Evolutionary conservation across 2,329 filamentous ascomycete species (phyloP), one percentile per base, ranked within the genome.

Genomic region (Tolypocladium ovalisporum): DNA sequence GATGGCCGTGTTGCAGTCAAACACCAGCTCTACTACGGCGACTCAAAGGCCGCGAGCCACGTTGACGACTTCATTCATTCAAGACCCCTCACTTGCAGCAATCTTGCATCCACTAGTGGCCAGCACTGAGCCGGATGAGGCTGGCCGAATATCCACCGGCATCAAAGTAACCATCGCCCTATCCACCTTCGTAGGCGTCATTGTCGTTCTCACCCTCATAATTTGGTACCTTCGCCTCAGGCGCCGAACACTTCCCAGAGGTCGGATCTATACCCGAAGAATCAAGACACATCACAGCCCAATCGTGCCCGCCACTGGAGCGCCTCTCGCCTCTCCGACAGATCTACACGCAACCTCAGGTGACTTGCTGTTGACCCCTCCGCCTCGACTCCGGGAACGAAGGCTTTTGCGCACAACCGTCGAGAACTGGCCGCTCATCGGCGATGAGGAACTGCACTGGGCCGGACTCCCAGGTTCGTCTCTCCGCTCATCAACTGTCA

Each of bases 331-430:
- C 49, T 73, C 76, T 0, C 70, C 76, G 0, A 64, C 69, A 0
- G 58, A 64, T 9, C 71, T 72, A 0, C 62, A 63, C 27, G 39
- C 60, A 2, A 63, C 61, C 15, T 40, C 57, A 9, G 63, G 66
- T 12, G 58, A 59, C 2, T 56, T 60, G 2, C 70, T 70, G 0
- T 62, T 76, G 29, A 77, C 74, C 0, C 78, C 79, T 1, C 79
- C 79, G 0, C 73, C 74, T 2, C 73, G 77, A 22, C 72, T 82
- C 2, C 71, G 75, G 55, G 77, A 80, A 54, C 73, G 78, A 7
- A 74, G 67, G 39, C 70, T 76, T 53, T 71, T 81, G 22, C 68
- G 75, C 1, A 55, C 64, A 2, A 40, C 57, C 15, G 53, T 51
- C 1, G 29, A 44, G 7, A 27, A 56, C 10, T 56, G 54, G 42